Conservation (phyloP, 495 filamentous ascomycete genomes). For the Penicillium canescens region DNA sequence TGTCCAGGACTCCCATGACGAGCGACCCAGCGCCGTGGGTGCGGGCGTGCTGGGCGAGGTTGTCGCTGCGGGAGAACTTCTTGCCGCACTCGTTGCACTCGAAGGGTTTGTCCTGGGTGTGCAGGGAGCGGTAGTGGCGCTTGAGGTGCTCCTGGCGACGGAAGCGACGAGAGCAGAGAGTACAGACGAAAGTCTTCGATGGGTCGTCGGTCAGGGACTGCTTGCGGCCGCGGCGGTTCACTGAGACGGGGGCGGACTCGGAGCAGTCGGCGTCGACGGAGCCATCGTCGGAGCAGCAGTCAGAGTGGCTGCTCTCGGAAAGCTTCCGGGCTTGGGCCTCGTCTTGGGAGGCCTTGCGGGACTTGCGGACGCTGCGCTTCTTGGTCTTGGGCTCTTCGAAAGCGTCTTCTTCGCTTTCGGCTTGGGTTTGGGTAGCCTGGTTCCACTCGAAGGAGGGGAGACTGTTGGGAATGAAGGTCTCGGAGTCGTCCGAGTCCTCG, state of each 20-base stretch:
- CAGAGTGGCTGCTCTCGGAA: slow-evolving; percentile 6
- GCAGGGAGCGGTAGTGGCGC: slow-evolving; percentile 96
- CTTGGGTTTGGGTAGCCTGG: slow-evolving; percentile 28
- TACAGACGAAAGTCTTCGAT: slow-evolving; percentile 97
- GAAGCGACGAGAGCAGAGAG: slow-evolving; percentile 94
- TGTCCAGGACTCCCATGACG: slow-evolving; percentile 81
- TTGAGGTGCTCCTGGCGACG: slow-evolving; percentile 98
- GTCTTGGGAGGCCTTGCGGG: slow-evolving; percentile 49
- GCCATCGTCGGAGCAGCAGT: slow-evolving; percentile 19
- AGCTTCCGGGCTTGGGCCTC: slow-evolving; percentile 18
- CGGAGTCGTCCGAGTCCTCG: slow-evolving; percentile 70
- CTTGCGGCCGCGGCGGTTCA: slow-evolving; percentile 95
- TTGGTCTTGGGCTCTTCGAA: slow-evolving; percentile 58
- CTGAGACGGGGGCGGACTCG: slow-evolving; percentile 58
- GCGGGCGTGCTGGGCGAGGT: slow-evolving; percentile 91
- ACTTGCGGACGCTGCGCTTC: slow-evolving; percentile 54
- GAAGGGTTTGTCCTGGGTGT: slow-evolving; percentile 98
- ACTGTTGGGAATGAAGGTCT: slow-evolving; percentile 55
- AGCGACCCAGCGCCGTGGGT: slow-evolving; percentile 91
- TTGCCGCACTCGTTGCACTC: slow-evolving; percentile 97
- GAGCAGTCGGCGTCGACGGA: slow-evolving; percentile 24
- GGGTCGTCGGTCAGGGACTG: slow-evolving; percentile 98
- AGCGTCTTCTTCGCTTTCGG: slow-evolving; percentile 24
- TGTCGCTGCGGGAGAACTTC: slow-evolving; percentile 98
- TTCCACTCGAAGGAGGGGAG: slow-evolving; percentile 42